These are phyloP conservation scores for Penicillium hesseltinei DNA, from an alignment of 2,329 filamentous ascomycete species.

Conservation along the genomic window DNA sequence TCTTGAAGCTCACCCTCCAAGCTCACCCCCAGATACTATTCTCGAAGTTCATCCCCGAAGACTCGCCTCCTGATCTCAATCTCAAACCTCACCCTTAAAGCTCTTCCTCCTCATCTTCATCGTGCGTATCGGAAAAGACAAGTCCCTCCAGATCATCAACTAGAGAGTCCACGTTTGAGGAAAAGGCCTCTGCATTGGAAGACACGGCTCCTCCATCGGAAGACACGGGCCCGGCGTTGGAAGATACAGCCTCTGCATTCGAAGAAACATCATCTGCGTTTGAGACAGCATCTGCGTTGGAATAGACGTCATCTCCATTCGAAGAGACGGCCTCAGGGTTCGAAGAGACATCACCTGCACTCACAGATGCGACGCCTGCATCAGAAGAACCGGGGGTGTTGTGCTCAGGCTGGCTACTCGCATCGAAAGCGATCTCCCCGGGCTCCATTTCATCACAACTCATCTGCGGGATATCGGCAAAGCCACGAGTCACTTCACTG, in stretches of 20 bases:
- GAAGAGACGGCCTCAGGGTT: neutral
- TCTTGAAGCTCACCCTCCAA: neutral
- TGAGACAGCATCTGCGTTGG: neutral
- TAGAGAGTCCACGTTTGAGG: neutral
- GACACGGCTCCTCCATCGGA: neutral
- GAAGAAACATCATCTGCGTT: neutral
- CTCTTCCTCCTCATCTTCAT: neutral
- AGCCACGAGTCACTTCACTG: conserved; percentile 39
- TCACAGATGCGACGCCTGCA: neutral
- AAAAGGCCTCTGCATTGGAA: neutral
- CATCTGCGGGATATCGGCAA: conserved; percentile 14
- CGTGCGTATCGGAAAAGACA: neutral
- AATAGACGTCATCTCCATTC: neutral
- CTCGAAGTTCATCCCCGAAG: neutral
- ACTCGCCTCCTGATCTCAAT: neutral
- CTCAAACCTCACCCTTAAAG: neutral
- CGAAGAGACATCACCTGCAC: neutral
- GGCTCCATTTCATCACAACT: conserved; percentile 10
- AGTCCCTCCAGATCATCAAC: neutral
- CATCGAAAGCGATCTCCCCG: conserved; percentile 17
- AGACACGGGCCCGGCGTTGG: neutral
- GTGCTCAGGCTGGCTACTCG: conserved; percentile 10
- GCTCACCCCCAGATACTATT: neutral
- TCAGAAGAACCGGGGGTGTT: neutral
- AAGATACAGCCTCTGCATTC: neutral